phyloP scores from a whole-genome alignment of 371 early-diverging fungal species.

The Lichtheimia ornata region DNA sequence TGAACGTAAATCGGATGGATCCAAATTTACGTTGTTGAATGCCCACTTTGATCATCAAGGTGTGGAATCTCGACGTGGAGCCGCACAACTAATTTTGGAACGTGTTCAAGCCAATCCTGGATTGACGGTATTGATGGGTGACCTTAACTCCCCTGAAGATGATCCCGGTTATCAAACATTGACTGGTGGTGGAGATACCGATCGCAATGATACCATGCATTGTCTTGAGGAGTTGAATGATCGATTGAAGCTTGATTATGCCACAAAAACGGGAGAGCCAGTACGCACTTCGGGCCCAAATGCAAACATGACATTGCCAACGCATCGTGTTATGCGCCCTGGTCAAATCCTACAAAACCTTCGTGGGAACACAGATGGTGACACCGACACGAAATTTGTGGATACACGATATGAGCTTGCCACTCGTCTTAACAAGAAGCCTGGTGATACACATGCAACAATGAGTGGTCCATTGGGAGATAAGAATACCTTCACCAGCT shows the following conservation, averaged over 20 bases:
- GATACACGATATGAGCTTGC: slow-evolving; percentile 38
- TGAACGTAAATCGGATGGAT: slow-evolving; percentile 20
- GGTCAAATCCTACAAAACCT: slow-evolving; percentile 27
- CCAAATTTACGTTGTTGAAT: slow-evolving; percentile 33
- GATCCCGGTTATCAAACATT: slow-evolving; percentile 39
- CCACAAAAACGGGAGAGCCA: slow-evolving; percentile 26
- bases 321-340: slow-evolving; percentile 42
- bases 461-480: slow-evolving; percentile 48
- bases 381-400: slow-evolving; percentile 12
- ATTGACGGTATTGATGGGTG: slow-evolving; percentile 35
- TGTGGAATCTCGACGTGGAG: slow-evolving; percentile 24
- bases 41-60: slow-evolving; percentile 44
- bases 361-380: slow-evolving; percentile 12
- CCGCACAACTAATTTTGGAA: slow-evolving; percentile 23
- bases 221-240: slow-evolving; percentile 32
- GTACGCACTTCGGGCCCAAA: slow-evolving; percentile 17
- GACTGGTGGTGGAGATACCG: slow-evolving; percentile 17
- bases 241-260: slow-evolving; percentile 15
- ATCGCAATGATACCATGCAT: slow-evolving; percentile 25
- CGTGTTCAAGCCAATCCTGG: background rate
- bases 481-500: slow-evolving; percentile 48
- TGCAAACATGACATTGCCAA: slow-evolving; percentile 39
- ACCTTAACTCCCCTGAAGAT: slow-evolving; percentile 39
- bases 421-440: slow-evolving; percentile 26
- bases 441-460: slow-evolving; percentile 3